These are phyloP conservation scores for Suillus variegatus DNA, from an alignment of 768 basidiomycete species.

Conservation along the genomic window DNA sequence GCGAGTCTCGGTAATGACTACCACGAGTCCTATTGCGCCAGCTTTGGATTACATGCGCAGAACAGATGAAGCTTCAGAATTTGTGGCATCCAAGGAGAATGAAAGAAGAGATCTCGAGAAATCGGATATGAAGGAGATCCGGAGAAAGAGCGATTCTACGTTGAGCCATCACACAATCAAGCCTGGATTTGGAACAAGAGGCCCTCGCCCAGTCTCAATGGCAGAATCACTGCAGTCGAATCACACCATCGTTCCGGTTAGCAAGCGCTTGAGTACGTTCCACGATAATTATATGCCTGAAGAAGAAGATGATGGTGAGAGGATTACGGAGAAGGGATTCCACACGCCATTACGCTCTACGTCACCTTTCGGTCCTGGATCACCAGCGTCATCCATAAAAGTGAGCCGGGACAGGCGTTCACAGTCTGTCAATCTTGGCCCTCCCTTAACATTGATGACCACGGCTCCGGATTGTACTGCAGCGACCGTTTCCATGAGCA, in stretches of 20 bases:
- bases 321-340: background rate
- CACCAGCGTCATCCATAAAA: conserved; percentile 48
- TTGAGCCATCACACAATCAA: conserved; percentile 75
- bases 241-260: conserved; percentile 67
- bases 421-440: conserved; percentile 58
- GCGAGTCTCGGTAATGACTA: conserved; percentile 53
- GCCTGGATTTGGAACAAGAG: conserved; percentile 47
- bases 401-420: conserved; percentile 57
- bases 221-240: conserved; percentile 77
- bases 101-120: conserved; percentile 33
- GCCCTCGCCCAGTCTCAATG: conserved; percentile 75
- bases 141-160: conserved; percentile 85
- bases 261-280: conserved; percentile 68
- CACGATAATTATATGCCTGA: conserved; percentile 68
- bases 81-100: conserved; percentile 22
- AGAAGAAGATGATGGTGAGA: conserved; percentile 48
- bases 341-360: conserved; percentile 19
- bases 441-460: conserved; percentile 31
- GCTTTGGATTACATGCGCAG: conserved; percentile 56
- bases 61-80: conserved; percentile 36
- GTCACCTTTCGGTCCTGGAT: conserved; percentile 26
- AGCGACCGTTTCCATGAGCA: conserved; percentile 32
- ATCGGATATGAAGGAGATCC: conserved; percentile 60
- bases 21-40: conserved; percentile 55
- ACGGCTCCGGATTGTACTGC: conserved; percentile 18